Base-by-base conservation (phyloP, 2,329 filamentous ascomycete genomes). In the Aspergillus sp. region DNA sequence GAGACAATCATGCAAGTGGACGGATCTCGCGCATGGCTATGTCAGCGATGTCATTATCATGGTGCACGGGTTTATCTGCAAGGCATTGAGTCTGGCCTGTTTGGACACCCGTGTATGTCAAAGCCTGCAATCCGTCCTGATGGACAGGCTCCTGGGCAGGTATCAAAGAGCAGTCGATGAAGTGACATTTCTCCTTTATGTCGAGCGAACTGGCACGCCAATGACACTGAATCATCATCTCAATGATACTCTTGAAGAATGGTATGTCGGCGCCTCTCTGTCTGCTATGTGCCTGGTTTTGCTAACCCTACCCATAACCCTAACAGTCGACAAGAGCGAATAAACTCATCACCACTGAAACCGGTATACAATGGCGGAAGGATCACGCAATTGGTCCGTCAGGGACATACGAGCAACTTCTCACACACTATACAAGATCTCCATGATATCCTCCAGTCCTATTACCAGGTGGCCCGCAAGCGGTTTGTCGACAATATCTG, bases 401-500 rank as follows among this genome's bases (percentile, higher is more conserved):
- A 19, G 19, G 19, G 19, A 19, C 19, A 19, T 19, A 19, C 19
- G 47, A 55, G 49, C 38, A 62, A 57, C 32, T 19, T 29, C 2
- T 7, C 53, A 3, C 46, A 54, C 2, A 55, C 54, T 0, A 41
- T 52, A 1, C 68, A 75, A 29, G 72, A 80, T 5, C 74, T 86
- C 4, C 78, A 83, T 46, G 76, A 85, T 48, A 75, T 78, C 1
- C 67, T 86, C 0, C 57, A 70, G 27, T 71, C 75, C 2, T 86
- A 82, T 61, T 85, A 86, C 65, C 71, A 77, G 28, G 75, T 84
- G 1, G 72, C 80, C 0, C 70, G 69, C 8, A 77, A 78, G 55
- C 74, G 81, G 0, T 84, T 87, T 48, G 73, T 83, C 1, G 83
- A 87, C 53, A 75, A 70, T 3, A 61, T 88, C 1, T 80, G 72